phyloP scores from a whole-genome alignment of 1,284 basidiomycete genomes.

The Apiotrichum montevideense region DNA sequence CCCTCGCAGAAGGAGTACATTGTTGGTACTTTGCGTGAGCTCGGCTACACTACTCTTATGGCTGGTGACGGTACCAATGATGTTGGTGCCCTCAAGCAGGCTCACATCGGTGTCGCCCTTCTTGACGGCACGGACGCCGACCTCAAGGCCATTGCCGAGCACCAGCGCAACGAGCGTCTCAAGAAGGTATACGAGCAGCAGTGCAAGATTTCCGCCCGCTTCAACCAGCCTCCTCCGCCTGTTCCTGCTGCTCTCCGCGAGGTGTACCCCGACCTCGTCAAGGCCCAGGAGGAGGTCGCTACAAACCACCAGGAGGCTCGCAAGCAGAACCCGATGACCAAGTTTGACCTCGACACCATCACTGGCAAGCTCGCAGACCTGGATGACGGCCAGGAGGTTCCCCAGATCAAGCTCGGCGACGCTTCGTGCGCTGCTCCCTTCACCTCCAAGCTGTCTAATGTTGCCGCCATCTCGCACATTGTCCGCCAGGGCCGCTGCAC shows the following conservation, averaged over 20 bases:
- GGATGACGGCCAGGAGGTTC: conserved; percentile 81
- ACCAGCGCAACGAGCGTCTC: conserved; percentile 76
- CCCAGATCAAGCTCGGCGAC: conserved; percentile 94
- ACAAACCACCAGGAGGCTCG: conserved; percentile 59
- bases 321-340: conserved; percentile 80
- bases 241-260: conserved; percentile 77
- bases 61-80: conserved; percentile 97
- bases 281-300: conserved; percentile 72
- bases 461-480: conserved; percentile 87
- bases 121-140: conserved; percentile 87
- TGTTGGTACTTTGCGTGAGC: conserved; percentile 73
- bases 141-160: conserved; percentile 84
- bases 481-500: conserved; percentile 95
- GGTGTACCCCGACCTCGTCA: conserved; percentile 80
- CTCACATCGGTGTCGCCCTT: conserved; percentile 87
- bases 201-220: conserved; percentile 75
- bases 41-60: conserved; percentile 89
- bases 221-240: conserved; percentile 85
- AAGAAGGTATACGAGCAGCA: conserved; percentile 96
- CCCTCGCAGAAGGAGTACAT: conserved; percentile 90
- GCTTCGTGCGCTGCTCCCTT: conserved; percentile 94
- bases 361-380: conserved; percentile 84
- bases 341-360: conserved; percentile 82
- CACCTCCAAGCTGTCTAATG: conserved; percentile 90
- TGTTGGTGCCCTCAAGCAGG: conserved; percentile 91